A percentile compares a stretch with the other conserved stretches of the same genome.
Evolutionary conservation across 257 asterid species (phyloP).

Genomic region (Lycium ferocissimum): DNA sequence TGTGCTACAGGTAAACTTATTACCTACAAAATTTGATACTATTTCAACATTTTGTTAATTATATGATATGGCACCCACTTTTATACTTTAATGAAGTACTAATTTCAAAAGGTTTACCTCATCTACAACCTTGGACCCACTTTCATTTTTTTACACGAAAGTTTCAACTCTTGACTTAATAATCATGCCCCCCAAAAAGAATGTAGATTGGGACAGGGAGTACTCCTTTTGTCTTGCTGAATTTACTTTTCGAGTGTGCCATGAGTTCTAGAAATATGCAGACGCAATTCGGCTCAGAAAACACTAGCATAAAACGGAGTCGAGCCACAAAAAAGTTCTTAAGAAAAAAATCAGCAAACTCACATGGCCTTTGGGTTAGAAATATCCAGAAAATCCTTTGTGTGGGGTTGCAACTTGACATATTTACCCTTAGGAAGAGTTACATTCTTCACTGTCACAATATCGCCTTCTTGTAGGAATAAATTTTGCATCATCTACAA

Average conservation of each 20-base stretch:
- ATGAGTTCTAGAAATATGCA: not conserved
- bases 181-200: slow-evolving; percentile 15
- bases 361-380: slow-evolving; percentile 98
- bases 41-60: not conserved
- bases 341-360: slow-evolving; percentile 46
- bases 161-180: not conserved
- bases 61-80: not conserved
- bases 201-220: not conserved
- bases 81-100: not conserved
- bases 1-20: not conserved
- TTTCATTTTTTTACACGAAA: not conserved
- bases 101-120: not conserved
- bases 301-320: not conserved
- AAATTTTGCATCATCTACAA: slow-evolving; percentile 98
- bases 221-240: not conserved
- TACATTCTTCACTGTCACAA: slow-evolving; percentile 79
- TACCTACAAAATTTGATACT: slow-evolving; percentile 17
- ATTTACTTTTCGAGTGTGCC: not conserved
- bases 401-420: slow-evolving; percentile 96
- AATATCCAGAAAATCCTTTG: slow-evolving; percentile 92
- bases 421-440: slow-evolving; percentile 96
- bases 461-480: slow-evolving; percentile 89
- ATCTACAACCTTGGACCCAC: not conserved
- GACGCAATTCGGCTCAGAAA: not conserved
- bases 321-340: slow-evolving; percentile 8